Evolutionary conservation across 257 asterid genomes (phyloP).

Genomic region (Ophiorrhiza pumila): DNA sequence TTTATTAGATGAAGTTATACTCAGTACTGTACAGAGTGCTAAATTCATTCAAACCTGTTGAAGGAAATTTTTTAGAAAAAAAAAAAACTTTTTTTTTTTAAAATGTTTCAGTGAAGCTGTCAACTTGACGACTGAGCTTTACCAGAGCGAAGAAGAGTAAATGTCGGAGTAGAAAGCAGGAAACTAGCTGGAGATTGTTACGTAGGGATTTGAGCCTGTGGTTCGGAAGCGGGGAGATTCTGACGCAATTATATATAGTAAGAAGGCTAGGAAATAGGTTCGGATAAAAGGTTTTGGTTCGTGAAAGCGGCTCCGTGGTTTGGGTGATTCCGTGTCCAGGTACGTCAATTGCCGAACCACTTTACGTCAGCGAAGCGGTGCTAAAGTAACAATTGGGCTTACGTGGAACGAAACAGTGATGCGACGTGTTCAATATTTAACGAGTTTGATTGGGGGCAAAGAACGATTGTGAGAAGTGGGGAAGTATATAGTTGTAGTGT

Average conservation of each 20-base stretch:
- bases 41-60: constrained; percentile 5
- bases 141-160: constrained; percentile 22
- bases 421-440: constrained; percentile 25
- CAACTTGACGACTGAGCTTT: constrained; percentile 20
- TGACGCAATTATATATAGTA: no score
- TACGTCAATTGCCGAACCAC: constrained; percentile 24
- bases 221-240: constrained; percentile 12
- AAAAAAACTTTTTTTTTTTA: neutral
- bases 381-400: constrained; percentile 20
- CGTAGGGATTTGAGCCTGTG: constrained; percentile 50
- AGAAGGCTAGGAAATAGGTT: constrained; percentile 37
- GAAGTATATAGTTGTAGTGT: no score
- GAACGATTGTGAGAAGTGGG: neutral
- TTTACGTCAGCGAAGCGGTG: constrained; percentile 27
- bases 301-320: constrained; percentile 15
- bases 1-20: neutral
- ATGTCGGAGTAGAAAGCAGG: constrained; percentile 32
- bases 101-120: constrained; percentile 24
- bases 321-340: constrained; percentile 19
- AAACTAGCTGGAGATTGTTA: constrained; percentile 48
- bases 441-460: constrained; percentile 9
- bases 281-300: neutral
- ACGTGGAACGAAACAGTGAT: constrained; percentile 20
- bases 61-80: neutral
- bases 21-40: neutral